Evolutionary conservation across 1,139 yeast genomes (phyloP).

Genomic region (Tardiomyces digboiensis): DNA sequence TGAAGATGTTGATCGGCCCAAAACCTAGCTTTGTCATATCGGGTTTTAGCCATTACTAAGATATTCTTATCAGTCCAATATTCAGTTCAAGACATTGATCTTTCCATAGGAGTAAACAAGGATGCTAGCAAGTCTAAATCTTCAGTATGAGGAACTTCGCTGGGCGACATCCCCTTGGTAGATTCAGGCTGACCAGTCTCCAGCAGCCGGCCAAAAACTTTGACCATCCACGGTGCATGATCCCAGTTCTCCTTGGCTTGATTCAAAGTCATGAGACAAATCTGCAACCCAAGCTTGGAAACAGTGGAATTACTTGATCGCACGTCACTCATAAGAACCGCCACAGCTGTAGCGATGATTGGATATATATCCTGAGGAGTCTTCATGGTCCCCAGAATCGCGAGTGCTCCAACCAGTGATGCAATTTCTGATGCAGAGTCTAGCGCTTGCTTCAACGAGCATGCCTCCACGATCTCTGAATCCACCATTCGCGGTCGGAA

Average conservation of each 20-base stretch:
- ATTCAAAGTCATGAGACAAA: conserved; percentile 8
- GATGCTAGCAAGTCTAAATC: not conserved
- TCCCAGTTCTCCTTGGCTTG: conserved; percentile 11
- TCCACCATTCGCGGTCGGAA: conserved; percentile 8
- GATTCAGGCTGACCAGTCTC: conserved; percentile 13
- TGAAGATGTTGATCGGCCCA: not conserved
- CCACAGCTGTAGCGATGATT: conserved; percentile 10
- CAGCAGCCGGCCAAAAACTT: conserved; percentile 29
- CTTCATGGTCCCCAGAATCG: conserved; percentile 4
- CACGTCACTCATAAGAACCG: conserved; percentile 7
- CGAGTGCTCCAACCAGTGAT: conserved; percentile 8
- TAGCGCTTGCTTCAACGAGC: conserved; percentile 7
- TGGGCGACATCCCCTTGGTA: too few species aligned
- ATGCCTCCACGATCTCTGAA: conserved; percentile 3
- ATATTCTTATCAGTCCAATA: too few species aligned
- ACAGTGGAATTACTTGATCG: conserved; percentile 2
- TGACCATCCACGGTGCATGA: conserved; percentile 31
- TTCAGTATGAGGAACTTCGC: not conserved
- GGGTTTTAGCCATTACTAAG: too few species aligned
- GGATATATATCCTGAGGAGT: conserved; percentile 11
- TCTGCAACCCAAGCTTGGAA: conserved; percentile 7
- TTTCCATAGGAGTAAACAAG: not conserved
- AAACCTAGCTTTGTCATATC: too few species aligned
- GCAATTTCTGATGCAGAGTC: conserved; percentile 12
- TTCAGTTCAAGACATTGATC: too few species aligned